These are phyloP conservation scores for Rhizopus sp. DNA, from an alignment of 371 early-diverging fungal genomes.

Conservation along the genomic window DNA sequence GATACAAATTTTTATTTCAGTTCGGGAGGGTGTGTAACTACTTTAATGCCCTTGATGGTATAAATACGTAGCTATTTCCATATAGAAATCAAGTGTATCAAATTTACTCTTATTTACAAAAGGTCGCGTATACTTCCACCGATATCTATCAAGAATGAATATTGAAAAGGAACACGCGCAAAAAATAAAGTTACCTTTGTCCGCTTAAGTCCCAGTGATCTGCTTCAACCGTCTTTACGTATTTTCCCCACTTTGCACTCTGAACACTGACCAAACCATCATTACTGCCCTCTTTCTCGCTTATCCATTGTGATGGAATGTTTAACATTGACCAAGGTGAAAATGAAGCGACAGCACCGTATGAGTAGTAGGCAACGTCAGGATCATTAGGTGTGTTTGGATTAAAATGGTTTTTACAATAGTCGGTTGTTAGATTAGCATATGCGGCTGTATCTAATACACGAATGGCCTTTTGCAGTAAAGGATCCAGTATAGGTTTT, in stretches of 20 bases:
- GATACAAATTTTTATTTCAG: not conserved
- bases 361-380: constrained; percentile 78
- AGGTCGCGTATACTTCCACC: constrained; percentile 28
- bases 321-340: constrained; percentile 53
- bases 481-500: constrained; percentile 19
- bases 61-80: constrained; percentile 72
- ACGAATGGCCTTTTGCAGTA: constrained; percentile 19
- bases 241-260: constrained; percentile 86
- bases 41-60: constrained; percentile 48
- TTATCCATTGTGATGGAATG: constrained; percentile 54
- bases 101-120: constrained; percentile 46
- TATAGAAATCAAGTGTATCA: constrained; percentile 78
- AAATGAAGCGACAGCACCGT: constrained; percentile 65
- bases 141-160: constrained; percentile 13
- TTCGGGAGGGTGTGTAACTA: not conserved
- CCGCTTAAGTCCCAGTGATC: constrained; percentile 87
- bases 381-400: constrained; percentile 81
- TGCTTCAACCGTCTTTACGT: constrained; percentile 75
- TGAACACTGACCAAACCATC: constrained; percentile 87
- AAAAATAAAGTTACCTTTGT: constrained; percentile 22
- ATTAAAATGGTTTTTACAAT: constrained; percentile 81
- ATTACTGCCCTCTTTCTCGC: constrained; percentile 66
- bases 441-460: constrained; percentile 86
- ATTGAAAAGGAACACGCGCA: not conserved
- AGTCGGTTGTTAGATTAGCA: constrained; percentile 84